Percentiles rank a stretch among this genome's conserved stretches.
Evolutionary conservation across 2,329 filamentous ascomycete species (phyloP).

Genomic region (Talaromyces marneffei): DNA sequence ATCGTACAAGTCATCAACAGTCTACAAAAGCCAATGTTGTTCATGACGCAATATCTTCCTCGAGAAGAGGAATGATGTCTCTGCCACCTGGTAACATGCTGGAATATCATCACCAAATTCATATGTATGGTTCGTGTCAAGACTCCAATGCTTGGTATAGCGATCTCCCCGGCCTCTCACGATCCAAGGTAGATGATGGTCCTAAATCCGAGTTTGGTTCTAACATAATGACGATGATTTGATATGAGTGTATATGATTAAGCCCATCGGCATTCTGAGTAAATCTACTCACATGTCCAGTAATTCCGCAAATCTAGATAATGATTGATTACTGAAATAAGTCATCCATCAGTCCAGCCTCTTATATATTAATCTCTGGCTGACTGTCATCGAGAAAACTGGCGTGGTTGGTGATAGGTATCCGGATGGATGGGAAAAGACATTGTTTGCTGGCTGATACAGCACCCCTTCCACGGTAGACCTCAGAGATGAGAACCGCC

Average conservation of each 20-base stretch:
- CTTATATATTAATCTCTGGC: not conserved
- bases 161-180: not conserved
- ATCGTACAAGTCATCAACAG: not conserved
- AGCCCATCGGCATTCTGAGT: not conserved
- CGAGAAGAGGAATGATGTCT: not conserved
- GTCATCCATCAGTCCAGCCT: not conserved
- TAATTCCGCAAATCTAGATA: not conserved
- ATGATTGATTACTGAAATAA: not conserved
- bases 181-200: not conserved
- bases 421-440: not conserved
- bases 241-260: not conserved
- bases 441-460: not conserved
- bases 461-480: not conserved
- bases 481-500: not conserved
- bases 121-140: not conserved
- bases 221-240: not conserved
- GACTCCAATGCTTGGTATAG: not conserved
- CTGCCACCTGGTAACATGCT: not conserved
- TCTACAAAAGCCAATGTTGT: not conserved
- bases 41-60: not conserved
- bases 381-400: not conserved
- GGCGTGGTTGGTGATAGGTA: constrained; percentile 1
- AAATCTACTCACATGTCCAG: not conserved
- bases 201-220: not conserved
- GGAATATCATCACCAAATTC: not conserved